Evolutionary conservation across 1,284 basidiomycete species (phyloP).

Genomic region (Amylostereum areolatum): DNA sequence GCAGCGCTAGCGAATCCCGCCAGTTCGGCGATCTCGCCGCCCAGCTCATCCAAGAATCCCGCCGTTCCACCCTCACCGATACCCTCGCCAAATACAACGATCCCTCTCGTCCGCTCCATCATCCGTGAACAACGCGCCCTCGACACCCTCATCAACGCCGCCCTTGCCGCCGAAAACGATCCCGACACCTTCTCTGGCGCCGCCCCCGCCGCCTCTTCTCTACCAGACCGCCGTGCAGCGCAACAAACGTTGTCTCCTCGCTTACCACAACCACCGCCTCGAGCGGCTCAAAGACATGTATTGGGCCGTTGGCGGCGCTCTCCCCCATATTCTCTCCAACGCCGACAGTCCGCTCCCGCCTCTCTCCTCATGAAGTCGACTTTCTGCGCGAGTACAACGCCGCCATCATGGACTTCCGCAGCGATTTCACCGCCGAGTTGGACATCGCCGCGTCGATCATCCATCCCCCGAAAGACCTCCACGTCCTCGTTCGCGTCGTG

Average conservation of each 20-base stretch:
- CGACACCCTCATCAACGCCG: slow-evolving; percentile 51
- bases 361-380: slow-evolving; percentile 89
- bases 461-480: slow-evolving; percentile 75
- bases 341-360: slow-evolving; percentile 67
- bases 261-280: slow-evolving; percentile 84
- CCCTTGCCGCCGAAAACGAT: slow-evolving; percentile 32
- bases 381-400: slow-evolving; percentile 82
- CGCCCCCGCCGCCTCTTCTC: slow-evolving; percentile 70
- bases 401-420: slow-evolving; percentile 79
- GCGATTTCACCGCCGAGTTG: slow-evolving; percentile 80
- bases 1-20: slow-evolving; percentile 22
- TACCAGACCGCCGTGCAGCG: slow-evolving; percentile 84
- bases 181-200: slow-evolving; percentile 27
- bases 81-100: slow-evolving; percentile 92
- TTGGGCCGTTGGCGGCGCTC: slow-evolving; percentile 90
- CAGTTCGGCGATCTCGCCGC: slow-evolving; percentile 83
- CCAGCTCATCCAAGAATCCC: slow-evolving; percentile 82
- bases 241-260: slow-evolving; percentile 91
- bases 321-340: slow-evolving; percentile 79
- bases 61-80: slow-evolving; percentile 76
- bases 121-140: slow-evolving; percentile 90
- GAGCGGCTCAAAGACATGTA: slow-evolving; percentile 81
- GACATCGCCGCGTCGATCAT: slow-evolving; percentile 79
- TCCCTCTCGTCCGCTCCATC: slow-evolving; percentile 76
- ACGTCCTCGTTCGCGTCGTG: slow-evolving; percentile 74